A percentile compares a stretch with the other conserved stretches of the same genome.
These are phyloP conservation scores for Podosphaera fusca DNA, from an alignment of 2,329 filamentous ascomycete genomes.

Conservation along the genomic window DNA sequence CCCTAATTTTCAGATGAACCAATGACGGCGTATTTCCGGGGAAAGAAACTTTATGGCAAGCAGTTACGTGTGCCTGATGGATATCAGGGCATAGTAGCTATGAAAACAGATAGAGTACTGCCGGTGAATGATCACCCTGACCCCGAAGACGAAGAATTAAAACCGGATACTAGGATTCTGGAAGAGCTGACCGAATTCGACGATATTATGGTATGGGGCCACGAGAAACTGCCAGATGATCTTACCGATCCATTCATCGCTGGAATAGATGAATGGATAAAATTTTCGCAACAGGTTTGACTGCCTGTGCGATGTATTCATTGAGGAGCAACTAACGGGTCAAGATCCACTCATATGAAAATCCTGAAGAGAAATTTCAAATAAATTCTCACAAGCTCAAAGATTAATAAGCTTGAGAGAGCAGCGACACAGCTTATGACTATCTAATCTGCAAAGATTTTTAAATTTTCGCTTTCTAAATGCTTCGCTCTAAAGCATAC, in stretches of 20 bases:
- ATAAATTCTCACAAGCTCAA: neutral
- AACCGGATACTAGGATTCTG: constrained; percentile 30
- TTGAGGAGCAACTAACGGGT: constrained; percentile 1
- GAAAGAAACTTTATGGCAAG: constrained; percentile 53
- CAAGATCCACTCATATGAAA: constrained; percentile 6
- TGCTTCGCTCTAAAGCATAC: too few species aligned
- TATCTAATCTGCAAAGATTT: too few species aligned
- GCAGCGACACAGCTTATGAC: too few species aligned
- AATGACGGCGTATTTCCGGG: constrained; percentile 47
- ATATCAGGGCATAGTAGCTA: constrained; percentile 42
- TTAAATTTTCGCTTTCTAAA: too few species aligned
- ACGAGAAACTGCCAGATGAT: constrained; percentile 42
- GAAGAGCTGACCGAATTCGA: constrained; percentile 47
- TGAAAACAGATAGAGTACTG: constrained; percentile 21
- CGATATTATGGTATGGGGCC: constrained; percentile 60
- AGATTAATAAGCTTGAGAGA: too few species aligned
- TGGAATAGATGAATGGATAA: constrained; percentile 60
- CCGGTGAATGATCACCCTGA: constrained; percentile 12
- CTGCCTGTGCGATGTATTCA: neutral
- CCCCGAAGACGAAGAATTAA: constrained; percentile 20
- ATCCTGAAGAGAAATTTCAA: constrained; percentile 1
- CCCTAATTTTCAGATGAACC: constrained; percentile 21
- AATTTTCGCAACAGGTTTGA: constrained; percentile 41
- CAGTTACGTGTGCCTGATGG: constrained; percentile 41
- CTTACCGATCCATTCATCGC: constrained; percentile 47